A percentile compares a stretch with the other conserved stretches of the same genome.
phyloP scores from a whole-genome alignment of 768 basidiomycete genomes.

The Jaapia argillacea region DNA sequence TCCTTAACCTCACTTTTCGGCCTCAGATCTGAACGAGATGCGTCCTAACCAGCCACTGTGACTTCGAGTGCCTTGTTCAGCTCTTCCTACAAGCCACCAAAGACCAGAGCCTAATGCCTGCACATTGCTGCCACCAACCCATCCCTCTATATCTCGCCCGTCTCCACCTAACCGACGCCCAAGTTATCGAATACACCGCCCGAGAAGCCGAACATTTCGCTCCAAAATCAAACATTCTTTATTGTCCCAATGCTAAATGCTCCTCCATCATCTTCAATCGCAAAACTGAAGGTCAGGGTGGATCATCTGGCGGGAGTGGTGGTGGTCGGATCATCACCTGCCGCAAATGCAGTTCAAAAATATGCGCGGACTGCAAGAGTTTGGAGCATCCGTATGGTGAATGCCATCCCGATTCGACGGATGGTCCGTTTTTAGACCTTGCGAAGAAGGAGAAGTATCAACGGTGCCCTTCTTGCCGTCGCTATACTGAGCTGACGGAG shows the following conservation, averaged over 20 bases:
- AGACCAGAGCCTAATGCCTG: slow-evolving; percentile 21
- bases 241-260: slow-evolving; percentile 38
- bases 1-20: neutral
- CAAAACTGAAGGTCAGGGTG: too few relatives aligned
- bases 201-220: slow-evolving; percentile 26
- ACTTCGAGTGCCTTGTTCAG: slow-evolving; percentile 15
- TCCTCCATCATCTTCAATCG: slow-evolving; percentile 46
- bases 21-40: too few relatives aligned
- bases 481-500: slow-evolving; percentile 41
- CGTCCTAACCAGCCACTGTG: slow-evolving; percentile 10
- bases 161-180: slow-evolving; percentile 6
- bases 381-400: slow-evolving; percentile 26
- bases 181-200: slow-evolving; percentile 25
- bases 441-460: slow-evolving; percentile 43
- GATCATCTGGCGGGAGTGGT: slow-evolving; percentile 31
- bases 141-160: slow-evolving; percentile 12
- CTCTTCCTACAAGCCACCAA: slow-evolving; percentile 14
- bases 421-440: slow-evolving; percentile 31
- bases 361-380: slow-evolving; percentile 43
- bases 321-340: slow-evolving; percentile 23
- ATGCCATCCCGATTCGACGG: slow-evolving; percentile 27
- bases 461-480: slow-evolving; percentile 49
- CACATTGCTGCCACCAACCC: slow-evolving; percentile 17
- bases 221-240: too few relatives aligned
- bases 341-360: slow-evolving; percentile 23